A percentile compares a stretch with the other conserved stretches of the same genome.
Evolutionary conservation across 371 early-diverging fungal genomes (phyloP).

Genomic region (Saksenaea oblongispora): DNA sequence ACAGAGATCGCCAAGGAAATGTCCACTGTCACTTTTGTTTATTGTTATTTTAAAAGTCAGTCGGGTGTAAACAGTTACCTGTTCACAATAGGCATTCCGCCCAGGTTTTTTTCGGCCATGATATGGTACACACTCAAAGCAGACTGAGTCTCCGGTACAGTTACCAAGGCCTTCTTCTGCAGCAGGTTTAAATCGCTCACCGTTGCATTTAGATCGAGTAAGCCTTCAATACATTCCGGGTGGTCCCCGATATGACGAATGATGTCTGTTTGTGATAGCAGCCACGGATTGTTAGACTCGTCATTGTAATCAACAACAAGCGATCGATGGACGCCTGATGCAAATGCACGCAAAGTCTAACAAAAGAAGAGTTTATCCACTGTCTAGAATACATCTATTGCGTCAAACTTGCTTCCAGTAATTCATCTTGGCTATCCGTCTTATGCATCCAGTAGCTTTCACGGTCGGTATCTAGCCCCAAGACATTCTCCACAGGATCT

Average conservation of each 20-base stretch:
- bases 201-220: slow-evolving; percentile 35
- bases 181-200: slow-evolving; percentile 29
- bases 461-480: slow-evolving; percentile 56
- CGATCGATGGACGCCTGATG: slow-evolving; percentile 50
- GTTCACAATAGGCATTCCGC: slow-evolving; percentile 54
- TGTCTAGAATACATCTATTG: not conserved
- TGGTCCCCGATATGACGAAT: slow-evolving; percentile 48
- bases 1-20: slow-evolving; percentile 45
- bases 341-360: slow-evolving; percentile 49
- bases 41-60: not conserved
- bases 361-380: not conserved
- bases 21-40: slow-evolving; percentile 13
- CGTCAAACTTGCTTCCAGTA: slow-evolving; percentile 32
- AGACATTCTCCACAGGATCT: slow-evolving; percentile 55
- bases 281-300: slow-evolving; percentile 35
- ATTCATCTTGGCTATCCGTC: slow-evolving; percentile 45
- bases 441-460: slow-evolving; percentile 61
- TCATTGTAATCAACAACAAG: slow-evolving; percentile 39
- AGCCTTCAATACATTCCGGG: slow-evolving; percentile 37
- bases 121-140: slow-evolving; percentile 45
- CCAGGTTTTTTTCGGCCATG: slow-evolving; percentile 48
- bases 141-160: slow-evolving; percentile 30
- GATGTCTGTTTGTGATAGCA: slow-evolving; percentile 58
- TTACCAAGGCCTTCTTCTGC: slow-evolving; percentile 27
- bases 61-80: slow-evolving; percentile 18